Evolutionary conservation across 345 rosid species (phyloP).

Genomic region (Schrenkiella parvula): DNA sequence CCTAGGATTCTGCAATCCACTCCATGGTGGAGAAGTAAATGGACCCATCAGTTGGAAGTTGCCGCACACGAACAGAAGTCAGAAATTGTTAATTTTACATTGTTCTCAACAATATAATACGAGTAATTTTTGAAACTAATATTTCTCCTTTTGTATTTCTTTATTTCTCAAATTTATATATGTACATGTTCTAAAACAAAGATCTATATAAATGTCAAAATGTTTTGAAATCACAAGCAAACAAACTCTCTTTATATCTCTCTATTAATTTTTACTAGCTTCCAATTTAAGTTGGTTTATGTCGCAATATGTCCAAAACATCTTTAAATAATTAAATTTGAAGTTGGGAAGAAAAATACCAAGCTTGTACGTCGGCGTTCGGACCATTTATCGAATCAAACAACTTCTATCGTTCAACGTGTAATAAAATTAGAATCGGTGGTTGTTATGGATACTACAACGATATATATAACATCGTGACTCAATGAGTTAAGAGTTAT

Average conservation of each 20-base stretch:
- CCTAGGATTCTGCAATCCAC: slow-evolving; percentile 38
- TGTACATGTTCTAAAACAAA: not conserved
- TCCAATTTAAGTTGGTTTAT: not conserved
- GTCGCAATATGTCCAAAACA: slow-evolving; percentile 17
- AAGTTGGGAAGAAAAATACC: not conserved
- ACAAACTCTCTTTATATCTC: not conserved
- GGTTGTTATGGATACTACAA: not conserved
- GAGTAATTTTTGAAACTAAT: not conserved
- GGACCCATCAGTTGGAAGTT: slow-evolving; percentile 34
- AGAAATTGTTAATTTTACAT: slow-evolving; percentile 11
- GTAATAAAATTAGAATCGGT: not conserved
- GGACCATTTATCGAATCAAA: not conserved
- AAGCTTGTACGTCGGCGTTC: not conserved
- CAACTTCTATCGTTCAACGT: not conserved
- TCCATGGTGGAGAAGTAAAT: slow-evolving; percentile 32
- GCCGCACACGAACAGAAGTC: slow-evolving; percentile 32
- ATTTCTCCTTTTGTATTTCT: not conserved
- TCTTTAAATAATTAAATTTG: not conserved
- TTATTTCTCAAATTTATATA: not conserved
- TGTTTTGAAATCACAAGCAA: not conserved
- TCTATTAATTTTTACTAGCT: not conserved
- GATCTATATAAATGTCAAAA: not conserved
- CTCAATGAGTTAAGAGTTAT: not conserved
- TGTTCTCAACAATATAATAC: not conserved
- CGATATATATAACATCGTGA: not conserved